Evolutionary conservation across 2,329 filamentous ascomycete genomes (phyloP).

Genomic region (Xenoacremonium recifei): DNA sequence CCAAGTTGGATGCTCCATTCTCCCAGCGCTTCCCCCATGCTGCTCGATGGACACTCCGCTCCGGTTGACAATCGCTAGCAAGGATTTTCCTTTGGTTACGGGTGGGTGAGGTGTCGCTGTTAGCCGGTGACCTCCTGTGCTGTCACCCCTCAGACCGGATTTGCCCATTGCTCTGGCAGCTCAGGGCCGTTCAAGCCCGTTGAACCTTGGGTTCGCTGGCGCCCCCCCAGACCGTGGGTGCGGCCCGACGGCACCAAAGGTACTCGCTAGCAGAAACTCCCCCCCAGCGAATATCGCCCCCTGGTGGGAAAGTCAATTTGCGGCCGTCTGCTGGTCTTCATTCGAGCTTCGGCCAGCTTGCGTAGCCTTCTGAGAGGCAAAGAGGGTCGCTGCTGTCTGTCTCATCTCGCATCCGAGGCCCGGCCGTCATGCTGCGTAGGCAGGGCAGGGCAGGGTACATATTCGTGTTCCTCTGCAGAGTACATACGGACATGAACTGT

Average conservation of each 20-base stretch:
- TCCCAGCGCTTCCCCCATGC: conserved; percentile 13
- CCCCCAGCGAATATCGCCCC: conserved; percentile 14
- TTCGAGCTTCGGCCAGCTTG: conserved; percentile 1
- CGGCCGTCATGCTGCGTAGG: not conserved
- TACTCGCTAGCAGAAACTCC: conserved; percentile 16
- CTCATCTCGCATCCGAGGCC: not conserved
- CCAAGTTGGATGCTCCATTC: no score
- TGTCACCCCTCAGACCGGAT: not conserved
- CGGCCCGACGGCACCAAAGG: conserved; percentile 3
- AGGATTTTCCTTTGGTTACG: conserved; percentile 11
- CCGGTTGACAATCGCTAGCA: conserved; percentile 22
- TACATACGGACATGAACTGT: no score
- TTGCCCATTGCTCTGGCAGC: not conserved
- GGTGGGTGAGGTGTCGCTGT: conserved; percentile 8
- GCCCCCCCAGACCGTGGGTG: not conserved
- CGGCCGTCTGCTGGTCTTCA: conserved; percentile 11
- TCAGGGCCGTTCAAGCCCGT: not conserved
- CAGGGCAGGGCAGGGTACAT: no score
- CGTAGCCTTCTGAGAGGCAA: not conserved
- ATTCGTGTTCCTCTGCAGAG: no score
- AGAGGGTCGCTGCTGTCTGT: not conserved
- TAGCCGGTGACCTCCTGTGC: conserved; percentile 6
- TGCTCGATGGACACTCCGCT: conserved; percentile 14
- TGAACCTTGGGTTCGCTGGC: not conserved
- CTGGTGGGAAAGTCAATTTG: conserved; percentile 18